phyloP scores from a whole-genome alignment of 2,329 filamentous ascomycete species.

The Exophiala dermatitidis region DNA sequence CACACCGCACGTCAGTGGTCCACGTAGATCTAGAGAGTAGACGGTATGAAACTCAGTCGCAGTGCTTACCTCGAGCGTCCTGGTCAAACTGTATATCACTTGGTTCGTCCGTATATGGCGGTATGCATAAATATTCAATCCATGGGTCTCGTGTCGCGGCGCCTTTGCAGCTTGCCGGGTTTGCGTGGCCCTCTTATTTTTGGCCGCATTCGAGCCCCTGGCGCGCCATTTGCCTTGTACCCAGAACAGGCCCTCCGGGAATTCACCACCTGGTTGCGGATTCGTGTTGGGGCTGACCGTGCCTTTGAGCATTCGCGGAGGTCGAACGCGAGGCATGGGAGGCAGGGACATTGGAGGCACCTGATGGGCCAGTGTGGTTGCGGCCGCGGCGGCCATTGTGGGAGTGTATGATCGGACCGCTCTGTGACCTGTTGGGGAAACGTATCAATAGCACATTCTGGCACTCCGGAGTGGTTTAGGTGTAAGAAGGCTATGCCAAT shows the following conservation, averaged over 20 bases:
- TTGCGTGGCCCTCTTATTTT: conserved; percentile 34
- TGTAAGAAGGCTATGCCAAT: not conserved
- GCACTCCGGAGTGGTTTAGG: not conserved
- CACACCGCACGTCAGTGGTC: too few species aligned
- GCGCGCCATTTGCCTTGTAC: conserved; percentile 40
- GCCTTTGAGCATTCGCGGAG: conserved; percentile 25
- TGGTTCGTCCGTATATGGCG: conserved; percentile 56
- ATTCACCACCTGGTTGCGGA: conserved; percentile 18
- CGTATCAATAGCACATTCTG: not conserved
- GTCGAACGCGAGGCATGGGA: conserved; percentile 25
- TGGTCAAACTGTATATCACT: conserved; percentile 56
- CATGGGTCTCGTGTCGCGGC: conserved; percentile 43
- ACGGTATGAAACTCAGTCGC: not conserved
- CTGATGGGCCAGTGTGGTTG: conserved; percentile 19
- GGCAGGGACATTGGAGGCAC: conserved; percentile 22
- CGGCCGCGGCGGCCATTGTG: conserved; percentile 22
- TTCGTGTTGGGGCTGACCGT: conserved; percentile 21
- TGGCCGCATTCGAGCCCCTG: conserved; percentile 38
- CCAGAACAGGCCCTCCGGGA: conserved; percentile 19
- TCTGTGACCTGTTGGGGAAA: not conserved
- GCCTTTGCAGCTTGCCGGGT: conserved; percentile 39
- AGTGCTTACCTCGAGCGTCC: conserved; percentile 47
- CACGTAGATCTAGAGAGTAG: not conserved
- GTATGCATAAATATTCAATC: conserved; percentile 57
- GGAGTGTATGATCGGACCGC: not conserved